phyloP scores from a whole-genome alignment of 2,329 filamentous ascomycete genomes.

The Zymoseptoria passerinii region DNA sequence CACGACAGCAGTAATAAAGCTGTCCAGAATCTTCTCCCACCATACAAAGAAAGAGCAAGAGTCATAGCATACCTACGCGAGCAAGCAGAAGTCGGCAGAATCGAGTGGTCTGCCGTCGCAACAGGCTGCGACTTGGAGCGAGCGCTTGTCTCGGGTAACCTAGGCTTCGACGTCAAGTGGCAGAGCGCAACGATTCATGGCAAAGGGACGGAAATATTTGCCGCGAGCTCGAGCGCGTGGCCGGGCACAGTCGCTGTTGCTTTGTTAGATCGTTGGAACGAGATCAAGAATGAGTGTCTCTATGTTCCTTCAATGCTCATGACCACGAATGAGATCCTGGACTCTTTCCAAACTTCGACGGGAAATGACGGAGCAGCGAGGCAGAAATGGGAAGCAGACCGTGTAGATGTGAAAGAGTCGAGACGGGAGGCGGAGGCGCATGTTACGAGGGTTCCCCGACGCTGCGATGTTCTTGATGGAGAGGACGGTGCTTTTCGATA shows the following conservation, averaged over 20 bases:
- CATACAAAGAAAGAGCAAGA: constrained; percentile 23
- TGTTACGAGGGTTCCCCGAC: constrained; percentile 32
- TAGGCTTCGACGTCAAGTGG: constrained; percentile 35
- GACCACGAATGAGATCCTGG: constrained; percentile 28
- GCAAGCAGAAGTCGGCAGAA: constrained; percentile 4
- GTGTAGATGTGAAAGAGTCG: constrained; percentile 29
- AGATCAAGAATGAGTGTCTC: constrained; percentile 30
- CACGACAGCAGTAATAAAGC: constrained; percentile 25
- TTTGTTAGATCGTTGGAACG: constrained; percentile 27
- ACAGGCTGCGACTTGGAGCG: constrained; percentile 28
- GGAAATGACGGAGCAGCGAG: constrained; percentile 16
- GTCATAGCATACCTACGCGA: constrained; percentile 26
- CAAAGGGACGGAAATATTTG: constrained; percentile 29
- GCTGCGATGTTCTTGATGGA: constrained; percentile 34
- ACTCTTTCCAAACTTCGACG: constrained; percentile 23
- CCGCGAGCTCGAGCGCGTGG: constrained; percentile 29
- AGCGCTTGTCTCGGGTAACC: constrained; percentile 26
- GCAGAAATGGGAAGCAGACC: constrained; percentile 26
- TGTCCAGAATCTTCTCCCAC: constrained; percentile 27
- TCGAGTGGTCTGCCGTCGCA: constrained; percentile 31
- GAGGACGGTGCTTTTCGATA: constrained; percentile 32
- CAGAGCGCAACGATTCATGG: constrained; percentile 33
- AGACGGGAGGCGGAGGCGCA: constrained; percentile 28
- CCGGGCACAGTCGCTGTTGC: constrained; percentile 25
- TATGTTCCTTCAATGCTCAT: constrained; percentile 29